Evolutionary conservation across 1,284 basidiomycete genomes (phyloP), one percentile per base, ranked within the genome.

Genomic region (Rhodotorula sp.): DNA sequence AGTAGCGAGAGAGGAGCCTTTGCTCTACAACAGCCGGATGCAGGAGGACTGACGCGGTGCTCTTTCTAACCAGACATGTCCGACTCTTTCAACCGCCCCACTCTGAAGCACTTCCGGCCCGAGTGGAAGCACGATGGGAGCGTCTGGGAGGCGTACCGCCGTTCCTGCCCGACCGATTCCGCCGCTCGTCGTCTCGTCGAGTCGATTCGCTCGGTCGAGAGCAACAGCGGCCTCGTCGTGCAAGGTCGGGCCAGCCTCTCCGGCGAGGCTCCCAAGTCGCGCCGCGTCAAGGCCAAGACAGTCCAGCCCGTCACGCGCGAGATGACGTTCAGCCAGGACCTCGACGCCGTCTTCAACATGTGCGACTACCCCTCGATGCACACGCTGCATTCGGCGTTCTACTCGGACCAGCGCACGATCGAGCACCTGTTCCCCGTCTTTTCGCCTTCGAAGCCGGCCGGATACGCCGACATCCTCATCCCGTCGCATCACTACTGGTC

Each of bases 401-500:
- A 95, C 86, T 92, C 91, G 26, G 94, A 97, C 80, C 95, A 92
- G 90, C 85, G 94, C 26, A 91, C 89, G 0, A 89, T 95, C 68
- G 86, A 90, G 19, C 87, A 87, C 2, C 84, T 95, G 21, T 94
- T 92, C 81, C 94, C 94, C 8, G 87, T 97, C 64, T 90, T 97
- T 80, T 94, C 91, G 5, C 93, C 94, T 0, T 91, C 92, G 0
- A 92, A 90, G 79, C 87, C 89, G 0, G 83, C 83, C 43, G 94
- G 94, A 0, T 97, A 90, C 80, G 84, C 87, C 70, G 94, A 97
- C 79, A 93, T 97, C 73, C 84, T 90, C 65, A 93, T 97, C 73
- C 94, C 94, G 0, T 93, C 90, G 75, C 93, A 97, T 81, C 95
- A 97, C 81, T 95, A 97, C 81, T 92, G 91, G 79, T 89, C 88